Evolutionary conservation across 2,329 filamentous ascomycete genomes (phyloP).

Genomic region (Colletotrichum orchidophilum): DNA sequence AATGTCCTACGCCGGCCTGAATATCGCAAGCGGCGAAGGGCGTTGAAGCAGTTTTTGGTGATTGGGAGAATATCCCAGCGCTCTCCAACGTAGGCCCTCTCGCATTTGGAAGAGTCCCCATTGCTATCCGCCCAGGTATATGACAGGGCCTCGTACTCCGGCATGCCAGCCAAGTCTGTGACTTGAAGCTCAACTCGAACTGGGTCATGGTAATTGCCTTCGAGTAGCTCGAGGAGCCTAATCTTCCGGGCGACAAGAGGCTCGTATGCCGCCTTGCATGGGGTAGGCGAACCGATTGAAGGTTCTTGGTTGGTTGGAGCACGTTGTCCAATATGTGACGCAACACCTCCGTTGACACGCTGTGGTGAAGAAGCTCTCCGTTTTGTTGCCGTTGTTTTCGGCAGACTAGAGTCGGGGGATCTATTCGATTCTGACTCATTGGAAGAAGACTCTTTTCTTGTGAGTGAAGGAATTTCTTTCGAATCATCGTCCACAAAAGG

Average conservation of each 20-base stretch:
- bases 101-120: not conserved
- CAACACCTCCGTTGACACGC: too few species aligned
- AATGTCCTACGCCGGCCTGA: not conserved
- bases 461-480: too few species aligned
- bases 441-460: too few species aligned
- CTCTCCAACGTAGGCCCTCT: not conserved
- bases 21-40: conserved; percentile 9
- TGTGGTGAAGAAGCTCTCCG: too few species aligned
- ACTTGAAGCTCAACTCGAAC: not conserved
- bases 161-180: not conserved
- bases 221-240: not conserved
- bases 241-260: not conserved
- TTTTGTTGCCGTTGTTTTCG: too few species aligned
- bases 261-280: not conserved
- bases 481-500: too few species aligned
- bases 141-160: conserved; percentile 21
- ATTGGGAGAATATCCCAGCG: not conserved
- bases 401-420: too few species aligned
- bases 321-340: too few species aligned
- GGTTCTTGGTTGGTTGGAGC: too few species aligned
- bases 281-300: too few species aligned
- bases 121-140: conserved; percentile 24
- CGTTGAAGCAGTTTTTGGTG: conserved; percentile 11
- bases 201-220: not conserved
- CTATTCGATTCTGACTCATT: too few species aligned